phyloP scores from a whole-genome alignment of 139 green algal species.

The Edaphochlamys debaryana region DNA sequence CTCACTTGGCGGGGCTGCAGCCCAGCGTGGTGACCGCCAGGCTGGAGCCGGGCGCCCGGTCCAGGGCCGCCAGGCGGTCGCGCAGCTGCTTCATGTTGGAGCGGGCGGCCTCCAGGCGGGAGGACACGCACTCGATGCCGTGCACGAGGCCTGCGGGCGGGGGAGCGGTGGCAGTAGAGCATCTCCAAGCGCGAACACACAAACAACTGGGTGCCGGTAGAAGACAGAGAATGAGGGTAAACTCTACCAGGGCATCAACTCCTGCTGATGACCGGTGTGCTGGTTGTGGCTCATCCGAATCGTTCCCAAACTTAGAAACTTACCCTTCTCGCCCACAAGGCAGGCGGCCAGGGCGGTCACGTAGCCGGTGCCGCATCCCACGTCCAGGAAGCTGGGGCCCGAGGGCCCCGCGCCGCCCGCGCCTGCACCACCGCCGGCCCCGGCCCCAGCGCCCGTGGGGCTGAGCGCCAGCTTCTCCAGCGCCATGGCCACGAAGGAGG shows the following conservation, averaged over 20 bases:
- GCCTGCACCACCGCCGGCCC: too few species aligned
- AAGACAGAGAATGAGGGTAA: too few species aligned
- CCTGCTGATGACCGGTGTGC: too few species aligned
- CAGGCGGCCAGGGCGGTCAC: constrained; percentile 65
- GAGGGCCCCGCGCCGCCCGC: too few species aligned
- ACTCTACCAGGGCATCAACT: too few species aligned
- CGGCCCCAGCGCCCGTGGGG: not conserved
- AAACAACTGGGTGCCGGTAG: not conserved
- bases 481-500: constrained; percentile 64
- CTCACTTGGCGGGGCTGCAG: constrained; percentile 37
- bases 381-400: constrained; percentile 63
- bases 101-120: constrained; percentile 57
- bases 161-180: too few species aligned
- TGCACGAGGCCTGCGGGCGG: constrained; percentile 38
- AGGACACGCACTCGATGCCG: constrained; percentile 66
- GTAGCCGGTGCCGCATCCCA: constrained; percentile 70
- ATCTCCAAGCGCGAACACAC: too few species aligned
- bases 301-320: too few species aligned
- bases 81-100: constrained; percentile 57
- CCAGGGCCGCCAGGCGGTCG: constrained; percentile 50
- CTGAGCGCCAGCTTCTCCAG: constrained; percentile 65
- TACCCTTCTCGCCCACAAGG: constrained; percentile 52
- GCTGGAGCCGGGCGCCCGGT: constrained; percentile 35
- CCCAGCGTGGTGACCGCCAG: constrained; percentile 38
- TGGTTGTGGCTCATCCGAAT: too few species aligned